A percentile compares a stretch with the other conserved stretches of the same genome.
phyloP scores from a whole-genome alignment of 768 basidiomycete genomes.

The Pleurotus giganteus region DNA sequence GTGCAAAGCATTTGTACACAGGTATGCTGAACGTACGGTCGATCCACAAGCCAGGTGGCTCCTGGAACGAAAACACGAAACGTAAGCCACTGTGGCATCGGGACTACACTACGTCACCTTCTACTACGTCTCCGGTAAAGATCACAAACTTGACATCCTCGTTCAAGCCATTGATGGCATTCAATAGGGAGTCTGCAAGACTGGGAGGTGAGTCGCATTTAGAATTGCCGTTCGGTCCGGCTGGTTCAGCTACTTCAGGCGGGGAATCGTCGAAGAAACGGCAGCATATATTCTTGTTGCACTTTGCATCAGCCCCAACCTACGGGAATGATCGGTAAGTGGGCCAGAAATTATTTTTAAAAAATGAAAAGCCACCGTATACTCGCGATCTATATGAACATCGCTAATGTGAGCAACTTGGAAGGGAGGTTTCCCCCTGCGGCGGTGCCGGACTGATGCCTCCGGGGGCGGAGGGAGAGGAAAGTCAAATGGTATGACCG shows the following conservation, averaged over 20 bases:
- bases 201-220: constrained; percentile 33
- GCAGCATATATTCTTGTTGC: constrained; percentile 38
- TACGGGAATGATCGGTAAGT: constrained; percentile 4
- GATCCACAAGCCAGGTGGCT: constrained; percentile 27
- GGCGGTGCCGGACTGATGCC: constrained; percentile 14
- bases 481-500: constrained; percentile 23
- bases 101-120: constrained; percentile 18
- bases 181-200: constrained; percentile 35
- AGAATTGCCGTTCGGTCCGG: constrained; percentile 27
- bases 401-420: constrained; percentile 37
- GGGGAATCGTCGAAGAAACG: constrained; percentile 24
- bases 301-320: constrained; percentile 33
- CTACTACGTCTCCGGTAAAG: constrained; percentile 41
- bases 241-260: constrained; percentile 23
- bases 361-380: constrained; percentile 21
- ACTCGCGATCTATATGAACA: constrained; percentile 37
- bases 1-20: background rate
- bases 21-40: constrained; percentile 18
- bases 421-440: constrained; percentile 21
- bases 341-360: background rate
- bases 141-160: constrained; percentile 27
- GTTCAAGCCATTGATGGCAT: constrained; percentile 22
- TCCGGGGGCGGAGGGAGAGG: constrained; percentile 25
- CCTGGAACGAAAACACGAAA: constrained; percentile 12
- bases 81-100: background rate